Evolutionary conservation across 192 early-diverging fungal species (phyloP).

Genomic region (Backusella australiensis): DNA sequence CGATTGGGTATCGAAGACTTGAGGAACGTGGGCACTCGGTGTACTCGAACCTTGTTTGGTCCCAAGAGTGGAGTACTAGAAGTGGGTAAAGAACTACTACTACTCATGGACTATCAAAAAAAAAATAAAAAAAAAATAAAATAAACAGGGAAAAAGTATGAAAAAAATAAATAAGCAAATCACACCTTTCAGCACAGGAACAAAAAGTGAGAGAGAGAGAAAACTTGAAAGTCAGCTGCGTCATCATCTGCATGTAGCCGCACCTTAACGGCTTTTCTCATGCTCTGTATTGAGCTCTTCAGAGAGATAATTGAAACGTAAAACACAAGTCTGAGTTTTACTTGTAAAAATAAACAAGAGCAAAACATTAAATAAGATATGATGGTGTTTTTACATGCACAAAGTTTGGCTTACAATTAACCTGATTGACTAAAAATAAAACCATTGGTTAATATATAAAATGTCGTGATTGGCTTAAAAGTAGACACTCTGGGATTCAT

Average conservation of each 20-base stretch:
- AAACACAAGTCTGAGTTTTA: too few species aligned
- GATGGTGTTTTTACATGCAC: too few species aligned
- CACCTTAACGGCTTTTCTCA: too few species aligned
- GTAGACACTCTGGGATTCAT: too few species aligned
- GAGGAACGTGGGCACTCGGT: conserved; percentile 31
- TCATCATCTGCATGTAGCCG: background rate
- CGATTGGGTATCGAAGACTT: conserved; percentile 28
- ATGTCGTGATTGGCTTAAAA: too few species aligned
- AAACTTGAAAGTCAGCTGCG: background rate
- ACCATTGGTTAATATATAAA: too few species aligned
- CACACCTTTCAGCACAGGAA: background rate
- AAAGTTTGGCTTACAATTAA: too few species aligned
- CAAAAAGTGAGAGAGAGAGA: background rate
- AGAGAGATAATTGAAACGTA: too few species aligned
- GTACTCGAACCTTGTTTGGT: background rate
- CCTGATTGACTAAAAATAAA: too few species aligned
- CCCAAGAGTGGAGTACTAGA: conserved; percentile 15
- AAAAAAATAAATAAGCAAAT: background rate
- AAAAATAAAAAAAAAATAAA: background rate
- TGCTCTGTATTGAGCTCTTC: too few species aligned
- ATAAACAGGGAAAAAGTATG: background rate
- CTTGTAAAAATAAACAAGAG: too few species aligned
- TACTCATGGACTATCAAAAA: background rate
- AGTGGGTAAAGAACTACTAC: conserved; percentile 1
- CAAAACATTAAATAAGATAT: too few species aligned